A percentile compares a stretch with the other conserved stretches of the same genome.
Conservation (phyloP, 2,329 filamentous ascomycete genomes). For the Phaeosphaeria sp. region DNA sequence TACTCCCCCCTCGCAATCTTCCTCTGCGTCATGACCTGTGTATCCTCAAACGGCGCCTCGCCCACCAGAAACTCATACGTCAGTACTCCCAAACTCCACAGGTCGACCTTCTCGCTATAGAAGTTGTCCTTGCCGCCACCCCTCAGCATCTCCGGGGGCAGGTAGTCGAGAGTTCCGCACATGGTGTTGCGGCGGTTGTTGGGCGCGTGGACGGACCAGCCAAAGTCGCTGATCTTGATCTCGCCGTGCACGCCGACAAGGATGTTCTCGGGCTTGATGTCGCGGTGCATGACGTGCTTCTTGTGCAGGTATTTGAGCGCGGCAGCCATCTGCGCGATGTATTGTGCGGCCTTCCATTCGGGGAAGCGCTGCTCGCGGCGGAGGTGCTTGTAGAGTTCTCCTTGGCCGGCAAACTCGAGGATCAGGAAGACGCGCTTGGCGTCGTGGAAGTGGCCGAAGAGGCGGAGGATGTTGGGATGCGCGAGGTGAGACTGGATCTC, state of each 20-base stretch:
- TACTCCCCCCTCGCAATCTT: constrained; percentile 90
- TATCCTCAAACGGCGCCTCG: constrained; percentile 96
- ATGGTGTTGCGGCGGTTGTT: constrained; percentile 93
- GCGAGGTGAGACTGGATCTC: constrained; percentile 89
- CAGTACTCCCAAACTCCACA: constrained; percentile 94
- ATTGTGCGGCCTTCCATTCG: constrained; percentile 86
- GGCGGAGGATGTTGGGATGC: constrained; percentile 82
- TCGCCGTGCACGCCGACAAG: constrained; percentile 95
- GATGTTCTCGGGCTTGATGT: constrained; percentile 98
- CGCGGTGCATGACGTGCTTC: constrained; percentile 95
- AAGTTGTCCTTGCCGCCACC: constrained; percentile 81
- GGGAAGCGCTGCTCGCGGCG: constrained; percentile 80
- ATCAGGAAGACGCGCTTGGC: constrained; percentile 87
- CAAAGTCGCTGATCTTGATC: constrained; percentile 98
- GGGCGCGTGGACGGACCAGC: constrained; percentile 97
- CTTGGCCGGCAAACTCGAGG: constrained; percentile 84
- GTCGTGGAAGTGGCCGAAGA: constrained; percentile 90
- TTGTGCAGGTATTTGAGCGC: constrained; percentile 90
- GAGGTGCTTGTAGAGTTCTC: constrained; percentile 87
- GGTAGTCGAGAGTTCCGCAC: constrained; percentile 96
- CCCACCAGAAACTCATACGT: constrained; percentile 97
- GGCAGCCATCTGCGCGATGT: constrained; percentile 89
- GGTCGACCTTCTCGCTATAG: constrained; percentile 93
- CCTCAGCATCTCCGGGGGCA: constrained; percentile 97
- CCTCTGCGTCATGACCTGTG: constrained; percentile 89